These are phyloP conservation scores for Hydnomerulius pinastri DNA, from an alignment of 768 basidiomycete genomes.

Conservation along the genomic window DNA sequence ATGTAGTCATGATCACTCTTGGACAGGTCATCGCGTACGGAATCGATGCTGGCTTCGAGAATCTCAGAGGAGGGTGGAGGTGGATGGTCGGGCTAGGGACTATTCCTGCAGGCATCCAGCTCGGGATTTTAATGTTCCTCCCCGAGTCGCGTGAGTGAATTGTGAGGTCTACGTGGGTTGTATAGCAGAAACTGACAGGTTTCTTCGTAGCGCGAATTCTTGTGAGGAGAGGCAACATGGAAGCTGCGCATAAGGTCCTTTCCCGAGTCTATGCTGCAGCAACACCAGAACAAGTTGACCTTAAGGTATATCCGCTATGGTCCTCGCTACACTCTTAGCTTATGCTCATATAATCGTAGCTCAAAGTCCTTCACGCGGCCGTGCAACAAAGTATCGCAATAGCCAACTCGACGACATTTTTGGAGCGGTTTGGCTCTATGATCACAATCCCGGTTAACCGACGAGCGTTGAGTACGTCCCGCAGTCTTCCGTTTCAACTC, in stretches of 20 bases:
- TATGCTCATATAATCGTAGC: conserved; percentile 31
- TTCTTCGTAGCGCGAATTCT: conserved; percentile 58
- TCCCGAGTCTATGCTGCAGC: conserved; percentile 70
- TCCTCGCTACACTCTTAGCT: not conserved
- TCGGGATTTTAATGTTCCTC: conserved; percentile 59
- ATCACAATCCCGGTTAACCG: conserved; percentile 59
- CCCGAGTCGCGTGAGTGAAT: conserved; percentile 75
- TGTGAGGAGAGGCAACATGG: conserved; percentile 53
- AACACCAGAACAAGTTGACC: conserved; percentile 60
- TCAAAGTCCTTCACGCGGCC: conserved; percentile 58
- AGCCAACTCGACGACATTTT: conserved; percentile 59
- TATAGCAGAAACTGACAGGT: not conserved
- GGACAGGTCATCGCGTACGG: conserved; percentile 82
- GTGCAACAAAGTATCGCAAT: conserved; percentile 66
- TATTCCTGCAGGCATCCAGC: conserved; percentile 66
- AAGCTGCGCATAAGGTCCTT: conserved; percentile 55
- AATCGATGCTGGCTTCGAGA: conserved; percentile 66
- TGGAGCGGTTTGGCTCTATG: conserved; percentile 56
- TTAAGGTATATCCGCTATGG: conserved; percentile 46
- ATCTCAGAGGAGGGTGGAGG: conserved; percentile 67
- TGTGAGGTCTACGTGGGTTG: not conserved
- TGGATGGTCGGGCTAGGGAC: conserved; percentile 84
- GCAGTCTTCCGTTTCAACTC: not conserved
- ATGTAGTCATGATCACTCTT: conserved; percentile 80
- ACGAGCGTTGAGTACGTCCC: conserved; percentile 61